Evolutionary conservation across 306 rosid genomes (phyloP).

Genomic region (Notholithocarpus densiflorus): DNA sequence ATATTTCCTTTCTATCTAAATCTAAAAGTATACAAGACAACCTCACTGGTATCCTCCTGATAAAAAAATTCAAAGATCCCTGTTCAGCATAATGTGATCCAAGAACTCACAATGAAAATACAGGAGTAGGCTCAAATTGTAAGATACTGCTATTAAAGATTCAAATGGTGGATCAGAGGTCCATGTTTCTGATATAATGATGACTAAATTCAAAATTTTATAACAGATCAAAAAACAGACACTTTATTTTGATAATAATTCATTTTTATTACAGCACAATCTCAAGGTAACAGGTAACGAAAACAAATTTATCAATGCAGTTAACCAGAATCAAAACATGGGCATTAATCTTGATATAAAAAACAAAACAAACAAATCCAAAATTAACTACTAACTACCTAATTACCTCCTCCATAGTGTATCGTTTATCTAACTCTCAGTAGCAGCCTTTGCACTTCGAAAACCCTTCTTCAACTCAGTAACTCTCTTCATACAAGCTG

Average conservation of each 20-base stretch:
- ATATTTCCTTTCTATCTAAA: too few relatives aligned
- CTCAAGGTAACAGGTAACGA: background rate
- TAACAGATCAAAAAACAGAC: background rate
- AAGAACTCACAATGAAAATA: background rate
- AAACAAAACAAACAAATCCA: background rate
- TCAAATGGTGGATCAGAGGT: background rate
- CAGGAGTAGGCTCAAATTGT: background rate
- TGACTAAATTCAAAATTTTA: background rate
- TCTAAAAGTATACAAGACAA: too few relatives aligned
- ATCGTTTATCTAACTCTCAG: slow-evolving; percentile 22
- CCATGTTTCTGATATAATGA: background rate
- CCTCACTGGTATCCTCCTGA: background rate
- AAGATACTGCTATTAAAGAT: background rate
- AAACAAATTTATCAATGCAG: background rate
- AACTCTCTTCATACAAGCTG: slow-evolving; percentile 77
- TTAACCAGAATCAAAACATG: background rate
- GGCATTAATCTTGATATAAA: background rate
- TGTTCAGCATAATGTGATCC: background rate
- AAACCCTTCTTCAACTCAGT: slow-evolving; percentile 76
- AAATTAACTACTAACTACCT: background rate
- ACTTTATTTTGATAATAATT: background rate
- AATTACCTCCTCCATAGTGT: slow-evolving; percentile 17
- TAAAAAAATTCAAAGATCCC: background rate
- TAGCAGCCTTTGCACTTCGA: slow-evolving; percentile 64
- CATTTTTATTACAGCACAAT: background rate